These are phyloP conservation scores for Lachnellula hyalina DNA, from an alignment of 2,329 filamentous ascomycete genomes.

Conservation along the genomic window DNA sequence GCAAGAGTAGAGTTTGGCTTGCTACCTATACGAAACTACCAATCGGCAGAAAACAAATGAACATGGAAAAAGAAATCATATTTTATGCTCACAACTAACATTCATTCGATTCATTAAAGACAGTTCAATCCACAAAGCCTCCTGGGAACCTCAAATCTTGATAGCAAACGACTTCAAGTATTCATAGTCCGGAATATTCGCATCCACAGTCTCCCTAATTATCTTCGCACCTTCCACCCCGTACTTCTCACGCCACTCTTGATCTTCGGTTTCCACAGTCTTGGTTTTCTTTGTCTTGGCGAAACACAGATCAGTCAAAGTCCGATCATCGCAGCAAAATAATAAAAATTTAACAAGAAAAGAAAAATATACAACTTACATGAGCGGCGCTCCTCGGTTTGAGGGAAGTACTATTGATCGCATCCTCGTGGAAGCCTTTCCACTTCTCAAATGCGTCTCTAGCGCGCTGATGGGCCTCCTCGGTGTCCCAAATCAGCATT, in stretches of 20 bases:
- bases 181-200: constrained; percentile 70
- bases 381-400: constrained; percentile 61
- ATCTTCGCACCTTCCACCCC: constrained; percentile 64
- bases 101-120: no score
- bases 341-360: neutral
- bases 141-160: constrained; percentile 39
- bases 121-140: neutral
- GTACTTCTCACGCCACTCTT: constrained; percentile 69
- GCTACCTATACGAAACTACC: no score
- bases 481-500: constrained; percentile 82
- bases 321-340: constrained; percentile 1
- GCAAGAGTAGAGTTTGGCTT: no score
- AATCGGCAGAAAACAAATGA: no score
- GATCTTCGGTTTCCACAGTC: constrained; percentile 60
- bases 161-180: constrained; percentile 76
- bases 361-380: constrained; percentile 37
- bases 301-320: constrained; percentile 11
- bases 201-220: constrained; percentile 66
- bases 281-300: constrained; percentile 52
- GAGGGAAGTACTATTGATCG: constrained; percentile 73
- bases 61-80: no score
- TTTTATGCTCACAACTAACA: no score
- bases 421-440: constrained; percentile 95
- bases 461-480: constrained; percentile 64
- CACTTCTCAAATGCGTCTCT: constrained; percentile 85